These are phyloP conservation scores for Kwoniella mangroviensis DNA, from an alignment of 768 basidiomycete genomes.

Conservation along the genomic window DNA sequence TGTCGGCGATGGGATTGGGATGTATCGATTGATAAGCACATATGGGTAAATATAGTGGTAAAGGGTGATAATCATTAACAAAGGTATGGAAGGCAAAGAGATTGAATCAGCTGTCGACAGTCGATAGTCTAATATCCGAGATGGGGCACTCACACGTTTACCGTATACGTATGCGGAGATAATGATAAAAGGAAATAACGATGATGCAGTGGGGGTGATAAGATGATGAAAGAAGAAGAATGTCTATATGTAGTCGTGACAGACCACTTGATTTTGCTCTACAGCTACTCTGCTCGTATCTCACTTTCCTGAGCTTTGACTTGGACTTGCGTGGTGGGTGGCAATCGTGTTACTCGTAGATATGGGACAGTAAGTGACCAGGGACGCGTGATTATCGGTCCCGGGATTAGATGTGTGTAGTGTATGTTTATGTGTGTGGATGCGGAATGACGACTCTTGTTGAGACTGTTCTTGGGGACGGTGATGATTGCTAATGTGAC, in stretches of 20 bases:
- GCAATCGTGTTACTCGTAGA: not conserved
- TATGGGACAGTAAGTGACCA: not conserved
- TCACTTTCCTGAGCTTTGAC: not conserved
- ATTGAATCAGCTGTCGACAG: slow-evolving; percentile 2
- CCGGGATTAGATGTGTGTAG: not conserved
- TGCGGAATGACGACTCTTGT: not conserved
- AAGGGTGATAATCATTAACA: not conserved
- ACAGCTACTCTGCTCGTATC: not conserved
- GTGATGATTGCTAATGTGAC: not conserved
- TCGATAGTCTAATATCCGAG: slow-evolving; percentile 1
- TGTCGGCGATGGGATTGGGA: not conserved
- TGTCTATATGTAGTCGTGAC: not conserved
- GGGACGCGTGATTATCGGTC: slow-evolving; percentile 12
- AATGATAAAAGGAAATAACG: not conserved
- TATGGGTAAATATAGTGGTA: not conserved
- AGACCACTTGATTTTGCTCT: not conserved
- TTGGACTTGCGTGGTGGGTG: slow-evolving; percentile 4
- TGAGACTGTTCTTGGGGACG: not conserved
- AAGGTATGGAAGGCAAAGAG: not conserved
- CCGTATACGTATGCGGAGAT: not conserved
- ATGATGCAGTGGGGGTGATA: not conserved
- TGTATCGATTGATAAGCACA: not conserved
- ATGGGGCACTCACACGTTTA: slow-evolving; percentile 6
- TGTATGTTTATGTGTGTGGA: slow-evolving; percentile 2
- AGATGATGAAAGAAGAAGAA: not conserved